Conservation (phyloP, 495 filamentous ascomycete genomes). For the Ramalina intermedia region DNA sequence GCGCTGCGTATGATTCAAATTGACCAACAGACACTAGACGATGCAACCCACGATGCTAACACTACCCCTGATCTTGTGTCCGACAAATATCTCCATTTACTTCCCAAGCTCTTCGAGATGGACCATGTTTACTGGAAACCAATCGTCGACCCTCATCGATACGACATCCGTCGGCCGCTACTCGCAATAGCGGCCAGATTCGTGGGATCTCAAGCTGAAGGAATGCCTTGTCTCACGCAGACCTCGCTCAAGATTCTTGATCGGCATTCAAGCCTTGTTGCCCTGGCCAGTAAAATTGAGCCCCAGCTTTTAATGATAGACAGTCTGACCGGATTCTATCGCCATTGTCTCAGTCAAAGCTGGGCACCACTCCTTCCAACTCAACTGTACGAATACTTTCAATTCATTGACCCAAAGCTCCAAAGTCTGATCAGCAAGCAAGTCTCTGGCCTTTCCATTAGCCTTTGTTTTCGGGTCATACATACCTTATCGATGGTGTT, state of each 20-base stretch:
- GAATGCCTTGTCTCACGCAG: conserved; percentile 6
- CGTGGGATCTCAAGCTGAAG: conserved; percentile 2
- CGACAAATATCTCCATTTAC: conserved; percentile 9
- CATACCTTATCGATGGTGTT: conserved; percentile 27
- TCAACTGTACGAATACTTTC: conserved; percentile 12
- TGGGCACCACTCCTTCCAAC: neutral
- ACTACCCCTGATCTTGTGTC: conserved; percentile 20
- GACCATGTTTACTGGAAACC: conserved; percentile 12
- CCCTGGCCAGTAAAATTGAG: conserved; percentile 1
- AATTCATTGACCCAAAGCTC: conserved; percentile 10
- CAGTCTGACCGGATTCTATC: conserved; percentile 2
- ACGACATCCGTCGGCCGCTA: conserved; percentile 5
- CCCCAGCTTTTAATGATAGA: conserved; percentile 2
- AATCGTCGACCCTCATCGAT: conserved; percentile 10
- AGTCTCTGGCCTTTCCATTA: conserved; percentile 22
- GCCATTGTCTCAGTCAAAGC: neutral
- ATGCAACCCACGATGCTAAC: conserved; percentile 4
- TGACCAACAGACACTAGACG: conserved; percentile 14
- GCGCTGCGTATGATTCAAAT: conserved; percentile 15
- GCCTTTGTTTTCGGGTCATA: conserved; percentile 18
- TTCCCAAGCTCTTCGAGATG: conserved; percentile 7
- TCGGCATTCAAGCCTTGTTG: conserved; percentile 1
- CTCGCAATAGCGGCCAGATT: conserved; percentile 8
- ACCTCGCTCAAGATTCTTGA: conserved; percentile 4
- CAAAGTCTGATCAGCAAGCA: conserved; percentile 19